Base-by-base conservation (phyloP, 2,329 filamentous ascomycete genomes). In the Xylaria sp. region DNA sequence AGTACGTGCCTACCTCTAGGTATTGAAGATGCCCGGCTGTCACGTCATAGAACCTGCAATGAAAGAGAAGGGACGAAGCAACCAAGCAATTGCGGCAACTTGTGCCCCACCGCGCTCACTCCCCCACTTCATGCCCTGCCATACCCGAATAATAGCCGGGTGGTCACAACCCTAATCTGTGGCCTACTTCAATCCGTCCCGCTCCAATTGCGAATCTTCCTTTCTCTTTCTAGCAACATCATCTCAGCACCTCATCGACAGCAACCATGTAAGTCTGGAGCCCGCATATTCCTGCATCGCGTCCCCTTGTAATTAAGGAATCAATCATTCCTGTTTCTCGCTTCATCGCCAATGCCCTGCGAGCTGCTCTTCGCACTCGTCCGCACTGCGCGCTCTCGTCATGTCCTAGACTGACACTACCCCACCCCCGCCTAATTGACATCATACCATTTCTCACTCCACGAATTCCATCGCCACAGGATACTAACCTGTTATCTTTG, bases 211-310 rank as follows among this genome's bases (percentile, higher is more conserved):
- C 42, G 37, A 58, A 64, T 67, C 67, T 69, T 67, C 52, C 60
- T 72, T 67, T 61, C 60, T 71, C 64, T 43, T 61, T 53, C 67
- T 64, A 72, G 65, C 70, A 70, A 70, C 72, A 72, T 69, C 72
- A 74, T 65, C 70, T 66, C 66, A 70, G 68, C 66, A 72, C 65
- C 72, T 73, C 72, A 72, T 74, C 72, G 61, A 74, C 69, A 72
- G 70, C 72, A 69, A 70, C 63, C 49, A 66, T 67, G 72, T 74
- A 71, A 71, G 72, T 73, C 19, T 51, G 53, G 17, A 28, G 5
- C 38, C 28, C 46, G 15, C 49, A 14, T n/a, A 12, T 37, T 17
- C n/a, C 54, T 19, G 7, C 28, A 35, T 33, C 15, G 12, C 21
- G 25, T 17, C 53, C 31, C 19, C 43, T 25, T 37, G 25, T 23